Evolutionary conservation across 257 asterid genomes (phyloP), one percentile per base, ranked within the genome.

Genomic region (Fraxinus pennsylvanica): DNA sequence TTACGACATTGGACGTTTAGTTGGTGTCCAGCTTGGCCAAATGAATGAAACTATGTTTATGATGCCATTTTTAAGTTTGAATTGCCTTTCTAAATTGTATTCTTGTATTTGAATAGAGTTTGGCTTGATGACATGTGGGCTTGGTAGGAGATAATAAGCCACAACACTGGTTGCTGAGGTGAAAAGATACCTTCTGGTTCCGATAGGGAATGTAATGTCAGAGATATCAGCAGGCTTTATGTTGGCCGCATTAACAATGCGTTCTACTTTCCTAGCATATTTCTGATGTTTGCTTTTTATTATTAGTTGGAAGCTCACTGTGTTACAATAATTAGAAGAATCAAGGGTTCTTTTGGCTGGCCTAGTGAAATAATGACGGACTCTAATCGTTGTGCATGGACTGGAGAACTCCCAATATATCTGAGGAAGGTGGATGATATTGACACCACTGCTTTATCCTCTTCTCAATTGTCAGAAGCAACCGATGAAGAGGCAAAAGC

Each of bases 271-370:
- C 5, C 69, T 14, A 45, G 35, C 25, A 43, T 22, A 9, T 68
- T 9, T 71, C 71, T 82, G 81, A 82, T 50, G 33, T 75, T 83
- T 66, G 33, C 39, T 30, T 76, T 74, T 25, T 65, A 43, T 81
- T 68, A 68, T 54, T 79, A 94, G 99, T 81, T 90, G 88, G 96
- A 86, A 83, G 88, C 72, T 14, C 83, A 83, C 69, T 90, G 90
- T 78, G 79, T 86, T 80, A 82, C 92, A 4, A 74, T 91, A 63
- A 79, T 94, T 54, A 74, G 50, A 79, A 89, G 86, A 87, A 82
- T 92, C 82, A 91, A 90, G 88, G 90, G 86, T 71, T 83, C 84
- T 61, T 84, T 81, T 78, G 86, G 88, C 76, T 94, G 97, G 97
- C 87, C 94, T 79, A 96, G 92, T 76, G 97, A 94, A 78, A 84